Base-by-base conservation (phyloP, 148 eudicot genomes). In the Camellia japonica region DNA sequence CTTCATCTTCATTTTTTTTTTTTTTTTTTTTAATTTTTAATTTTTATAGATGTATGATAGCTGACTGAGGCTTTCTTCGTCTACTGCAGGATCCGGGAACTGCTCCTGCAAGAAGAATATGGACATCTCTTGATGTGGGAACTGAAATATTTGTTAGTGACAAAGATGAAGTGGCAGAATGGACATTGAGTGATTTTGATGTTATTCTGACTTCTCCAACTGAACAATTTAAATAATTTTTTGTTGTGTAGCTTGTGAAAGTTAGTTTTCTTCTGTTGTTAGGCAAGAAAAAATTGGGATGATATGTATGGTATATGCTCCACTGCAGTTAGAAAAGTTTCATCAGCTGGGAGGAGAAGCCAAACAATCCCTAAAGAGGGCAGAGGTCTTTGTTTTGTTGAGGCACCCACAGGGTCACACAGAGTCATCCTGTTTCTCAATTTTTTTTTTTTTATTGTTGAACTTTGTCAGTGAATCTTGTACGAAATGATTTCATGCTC, bases 91-190 rank as follows among this genome's bases (percentile, higher is more conserved):
- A 93, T 84, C 97, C 97, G 8, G 92, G 87, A 16, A 87, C 88
- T 7, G 20, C 83, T 42, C 91, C 95, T 71, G 97, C 97, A 19
- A 89, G 82, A 86, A 89, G 97, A 81, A 56, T 89, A 62, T 93
- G 97, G 97, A 87, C 90, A 38, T 93, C 97, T 46, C 86, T 93
- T 30, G 95, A 93, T 81, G 84, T 90, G 80, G 97, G 97, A 62
- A 93, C 97, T 10, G 97, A 93, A 74, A 93, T 93, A 44, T 93
- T 87, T 80, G 87, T 93, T 23, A 91, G 95, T 71, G 76, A 88
- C 81, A 83, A 82, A 77, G 93, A 82, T 46, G 95, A 91, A 74
- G 87, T 79, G 16, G 97, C 95, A 58, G 97, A 93, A 79, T 93
- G 97, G 97, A 88, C 85, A 42, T 72, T 93, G 11, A 87, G 91